A percentile compares a stretch with the other conserved stretches of the same genome.
These are phyloP conservation scores for Pseudoscleropodium purum DNA, from an alignment of 225 moss, liverwort and hornwort species.

Conservation along the genomic window DNA sequence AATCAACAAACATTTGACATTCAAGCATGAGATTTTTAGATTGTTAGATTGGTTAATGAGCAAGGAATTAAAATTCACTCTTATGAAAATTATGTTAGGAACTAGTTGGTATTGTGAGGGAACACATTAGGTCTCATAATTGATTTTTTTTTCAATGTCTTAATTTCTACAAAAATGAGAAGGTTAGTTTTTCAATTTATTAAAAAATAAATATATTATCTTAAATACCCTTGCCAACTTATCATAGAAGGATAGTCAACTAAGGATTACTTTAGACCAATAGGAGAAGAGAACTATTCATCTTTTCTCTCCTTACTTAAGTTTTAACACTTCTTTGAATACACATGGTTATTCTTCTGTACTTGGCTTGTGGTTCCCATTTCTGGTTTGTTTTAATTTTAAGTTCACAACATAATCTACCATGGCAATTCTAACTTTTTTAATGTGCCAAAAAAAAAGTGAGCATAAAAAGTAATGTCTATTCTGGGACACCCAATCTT, in stretches of 20 bases:
- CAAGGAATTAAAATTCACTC: background rate
- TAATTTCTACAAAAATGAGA: background rate
- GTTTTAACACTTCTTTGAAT: too few species aligned
- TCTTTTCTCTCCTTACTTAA: too few species aligned
- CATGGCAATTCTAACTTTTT: background rate
- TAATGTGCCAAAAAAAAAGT: background rate
- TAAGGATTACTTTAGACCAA: too few species aligned
- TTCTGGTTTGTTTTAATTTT: too few species aligned
- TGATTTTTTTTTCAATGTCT: background rate
- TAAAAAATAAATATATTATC: too few species aligned
- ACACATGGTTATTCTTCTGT: too few species aligned
- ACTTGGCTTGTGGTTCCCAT: too few species aligned
- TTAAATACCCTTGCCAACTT: too few species aligned
- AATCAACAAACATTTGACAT: background rate
- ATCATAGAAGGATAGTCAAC: too few species aligned
- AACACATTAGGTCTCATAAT: background rate
- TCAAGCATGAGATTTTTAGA: background rate
- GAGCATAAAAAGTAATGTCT: background rate
- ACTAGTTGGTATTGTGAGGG: too few species aligned
- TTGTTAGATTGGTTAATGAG: background rate
- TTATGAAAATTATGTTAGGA: background rate
- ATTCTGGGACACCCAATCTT: background rate
- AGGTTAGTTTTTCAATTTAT: background rate
- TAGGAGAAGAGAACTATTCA: too few species aligned
- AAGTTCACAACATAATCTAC: background rate